Conservation (phyloP, 2,329 filamentous ascomycete species). For the Grosmannia serpens region DNA sequence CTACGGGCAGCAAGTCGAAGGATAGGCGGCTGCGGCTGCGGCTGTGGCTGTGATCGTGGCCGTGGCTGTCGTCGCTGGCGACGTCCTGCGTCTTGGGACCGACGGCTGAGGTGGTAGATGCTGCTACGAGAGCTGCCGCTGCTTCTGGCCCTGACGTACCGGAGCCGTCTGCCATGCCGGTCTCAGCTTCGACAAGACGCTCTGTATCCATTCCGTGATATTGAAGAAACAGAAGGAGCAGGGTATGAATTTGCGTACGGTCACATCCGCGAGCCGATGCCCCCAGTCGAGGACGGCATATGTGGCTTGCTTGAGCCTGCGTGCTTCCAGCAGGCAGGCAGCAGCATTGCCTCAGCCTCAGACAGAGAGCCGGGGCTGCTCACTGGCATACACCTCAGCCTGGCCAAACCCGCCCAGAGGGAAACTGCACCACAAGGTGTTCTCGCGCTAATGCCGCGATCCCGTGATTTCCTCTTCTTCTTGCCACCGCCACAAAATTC, state of each 20-base stretch:
- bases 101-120: no score
- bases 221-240: background rate
- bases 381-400: background rate
- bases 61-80: background rate
- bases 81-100: background rate
- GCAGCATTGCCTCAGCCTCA: background rate
- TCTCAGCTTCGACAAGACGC: background rate
- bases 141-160: no score
- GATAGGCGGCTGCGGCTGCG: background rate
- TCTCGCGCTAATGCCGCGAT: background rate
- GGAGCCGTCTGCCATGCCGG: no score
- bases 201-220: background rate
- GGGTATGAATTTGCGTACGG: background rate
- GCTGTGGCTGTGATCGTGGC: background rate
- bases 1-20: constrained; percentile 4
- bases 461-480: background rate
- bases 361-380: no score
- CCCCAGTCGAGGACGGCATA: background rate
- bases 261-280: background rate
- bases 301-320: no score
- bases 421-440: background rate
- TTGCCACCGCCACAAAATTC: background rate
- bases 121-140: no score
- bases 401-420: background rate
- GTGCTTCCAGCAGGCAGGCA: background rate